Evolutionary conservation across 1,284 basidiomycete species (phyloP).

Genomic region (Malassezia globosa): DNA sequence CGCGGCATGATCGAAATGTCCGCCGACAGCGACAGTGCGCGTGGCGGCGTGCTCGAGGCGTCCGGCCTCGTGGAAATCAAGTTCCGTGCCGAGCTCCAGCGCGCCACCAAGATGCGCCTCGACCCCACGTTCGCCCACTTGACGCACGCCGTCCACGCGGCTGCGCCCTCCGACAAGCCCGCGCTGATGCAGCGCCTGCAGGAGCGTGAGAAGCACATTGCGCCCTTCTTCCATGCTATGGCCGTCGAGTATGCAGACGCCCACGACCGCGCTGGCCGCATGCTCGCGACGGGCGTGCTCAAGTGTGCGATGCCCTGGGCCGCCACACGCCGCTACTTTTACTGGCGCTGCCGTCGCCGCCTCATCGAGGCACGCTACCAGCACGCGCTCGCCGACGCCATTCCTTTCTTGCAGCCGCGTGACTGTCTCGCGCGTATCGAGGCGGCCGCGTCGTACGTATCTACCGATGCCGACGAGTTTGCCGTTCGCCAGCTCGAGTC

Average conservation of each 20-base stretch:
- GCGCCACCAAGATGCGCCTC: conserved; percentile 82
- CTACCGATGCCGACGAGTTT: conserved; percentile 31
- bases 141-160: conserved; percentile 58
- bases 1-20: conserved; percentile 82
- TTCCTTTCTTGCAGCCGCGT: conserved; percentile 38
- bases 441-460: conserved; percentile 17
- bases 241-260: conserved; percentile 91
- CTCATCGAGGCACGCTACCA: conserved; percentile 42
- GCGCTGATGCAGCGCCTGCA: conserved; percentile 53
- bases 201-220: conserved; percentile 68
- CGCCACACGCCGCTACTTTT: conserved; percentile 75
- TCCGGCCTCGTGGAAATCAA: conserved; percentile 74
- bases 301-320: conserved; percentile 60
- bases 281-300: conserved; percentile 89
- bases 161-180: conserved; percentile 54
- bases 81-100: conserved; percentile 62
- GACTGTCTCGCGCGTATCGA: conserved; percentile 31
- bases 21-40: conserved; percentile 74
- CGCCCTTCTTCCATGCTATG: conserved; percentile 84
- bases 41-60: conserved; percentile 86
- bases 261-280: conserved; percentile 86
- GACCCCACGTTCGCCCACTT: conserved; percentile 72
- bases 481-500: conserved; percentile 38
- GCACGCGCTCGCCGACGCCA: conserved; percentile 33
- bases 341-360: conserved; percentile 72